phyloP scores from a whole-genome alignment of 805 yeast genomes.

The Yamadazyma ubonensis region DNA sequence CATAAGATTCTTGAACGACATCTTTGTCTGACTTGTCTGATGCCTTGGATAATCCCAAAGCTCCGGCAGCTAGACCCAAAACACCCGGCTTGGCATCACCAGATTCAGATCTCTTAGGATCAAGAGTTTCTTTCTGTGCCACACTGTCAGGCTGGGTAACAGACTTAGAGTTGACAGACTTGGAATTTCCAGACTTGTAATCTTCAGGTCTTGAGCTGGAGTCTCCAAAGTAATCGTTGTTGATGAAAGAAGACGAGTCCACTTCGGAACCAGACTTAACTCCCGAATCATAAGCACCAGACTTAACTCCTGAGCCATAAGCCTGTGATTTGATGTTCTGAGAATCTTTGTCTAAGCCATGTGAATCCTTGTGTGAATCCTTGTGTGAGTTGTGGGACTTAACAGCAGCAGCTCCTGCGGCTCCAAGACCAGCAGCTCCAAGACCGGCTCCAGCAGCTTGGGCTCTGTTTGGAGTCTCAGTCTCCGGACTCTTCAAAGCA shows the following conservation, averaged over 20 bases:
- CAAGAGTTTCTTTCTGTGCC: too few species aligned
- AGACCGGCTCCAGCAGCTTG: constrained; percentile 1
- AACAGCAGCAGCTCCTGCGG: too few species aligned
- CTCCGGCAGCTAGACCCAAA: constrained; percentile 20
- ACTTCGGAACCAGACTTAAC: constrained; percentile 1
- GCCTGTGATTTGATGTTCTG: too few species aligned
- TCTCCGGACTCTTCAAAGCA: constrained; percentile 13
- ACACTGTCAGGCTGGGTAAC: not conserved
- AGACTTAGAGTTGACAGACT: not conserved
- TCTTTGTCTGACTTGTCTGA: constrained; percentile 4
- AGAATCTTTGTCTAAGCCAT: too few species aligned
- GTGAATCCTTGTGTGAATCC: too few species aligned
- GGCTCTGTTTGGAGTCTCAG: too few species aligned
- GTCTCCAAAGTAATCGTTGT: constrained; percentile 8
- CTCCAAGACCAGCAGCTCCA: constrained; percentile 5
- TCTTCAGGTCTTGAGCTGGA: constrained; percentile 15
- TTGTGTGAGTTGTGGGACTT: too few species aligned
- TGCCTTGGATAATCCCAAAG: constrained; percentile 9
- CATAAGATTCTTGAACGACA: constrained; percentile 13
- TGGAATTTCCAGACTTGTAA: too few species aligned
- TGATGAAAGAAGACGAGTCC: constrained; percentile 2
- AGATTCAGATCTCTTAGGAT: too few species aligned
- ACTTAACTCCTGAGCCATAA: too few species aligned
- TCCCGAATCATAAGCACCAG: not conserved
- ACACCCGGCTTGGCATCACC: constrained; percentile 14